Evolutionary conservation across 345 rosid species (phyloP).

Genomic region (Euclidium syriacum): DNA sequence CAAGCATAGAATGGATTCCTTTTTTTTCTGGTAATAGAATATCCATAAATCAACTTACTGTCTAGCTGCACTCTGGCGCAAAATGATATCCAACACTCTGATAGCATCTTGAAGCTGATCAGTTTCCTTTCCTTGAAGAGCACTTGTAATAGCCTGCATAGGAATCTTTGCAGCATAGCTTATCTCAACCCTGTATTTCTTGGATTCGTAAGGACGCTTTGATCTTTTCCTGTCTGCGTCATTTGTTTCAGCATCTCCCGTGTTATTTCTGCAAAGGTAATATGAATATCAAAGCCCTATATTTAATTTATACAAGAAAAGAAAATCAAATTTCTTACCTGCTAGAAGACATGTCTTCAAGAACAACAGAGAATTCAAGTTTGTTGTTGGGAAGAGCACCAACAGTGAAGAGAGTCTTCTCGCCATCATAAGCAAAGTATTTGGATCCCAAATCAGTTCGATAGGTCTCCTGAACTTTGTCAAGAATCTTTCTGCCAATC

Average conservation of each 20-base stretch:
- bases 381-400: conserved; percentile 80
- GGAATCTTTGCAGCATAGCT: conserved; percentile 79
- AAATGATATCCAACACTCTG: conserved; percentile 71
- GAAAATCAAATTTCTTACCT: conserved; percentile 33
- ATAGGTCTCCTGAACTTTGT: conserved; percentile 68
- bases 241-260: conserved; percentile 52
- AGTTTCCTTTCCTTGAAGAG: conserved; percentile 71
- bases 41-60: conserved; percentile 43
- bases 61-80: conserved; percentile 87
- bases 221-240: conserved; percentile 57
- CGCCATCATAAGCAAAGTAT: conserved; percentile 91
- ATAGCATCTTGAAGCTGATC: conserved; percentile 72
- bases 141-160: conserved; percentile 74
- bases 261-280: conserved; percentile 33
- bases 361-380: conserved; percentile 68
- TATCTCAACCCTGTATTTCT: conserved; percentile 60
- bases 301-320: neutral
- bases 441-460: conserved; percentile 48
- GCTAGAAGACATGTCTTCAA: conserved; percentile 57
- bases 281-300: neutral
- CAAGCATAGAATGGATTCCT: neutral
- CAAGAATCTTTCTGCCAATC: conserved; percentile 60
- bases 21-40: neutral
- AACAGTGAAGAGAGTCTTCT: conserved; percentile 68
- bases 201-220: conserved; percentile 50